Conservation (phyloP, 1,139 yeast genomes). For the Nakaseomyces nivariensis region DNA sequence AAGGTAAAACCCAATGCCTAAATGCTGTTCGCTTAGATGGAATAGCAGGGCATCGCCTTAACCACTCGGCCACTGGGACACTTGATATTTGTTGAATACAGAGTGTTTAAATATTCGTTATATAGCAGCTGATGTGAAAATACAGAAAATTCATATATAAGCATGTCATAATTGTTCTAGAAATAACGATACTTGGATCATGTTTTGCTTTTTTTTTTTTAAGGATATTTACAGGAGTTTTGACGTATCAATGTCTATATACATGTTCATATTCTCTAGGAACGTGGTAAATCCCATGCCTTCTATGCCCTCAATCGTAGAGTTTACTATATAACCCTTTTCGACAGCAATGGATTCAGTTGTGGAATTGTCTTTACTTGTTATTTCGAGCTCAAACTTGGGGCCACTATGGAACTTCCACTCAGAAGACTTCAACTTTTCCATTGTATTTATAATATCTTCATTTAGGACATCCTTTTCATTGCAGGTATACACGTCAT, state of each 20-base stretch:
- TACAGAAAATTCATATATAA: not conserved
- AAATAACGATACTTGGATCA: no score
- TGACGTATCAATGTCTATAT: not conserved
- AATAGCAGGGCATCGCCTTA: conserved; percentile 80
- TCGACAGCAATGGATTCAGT: conserved; percentile 17
- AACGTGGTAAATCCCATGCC: conserved; percentile 47
- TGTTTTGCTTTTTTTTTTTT: not conserved
- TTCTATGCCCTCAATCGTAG: conserved; percentile 10
- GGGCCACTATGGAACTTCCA: conserved; percentile 28
- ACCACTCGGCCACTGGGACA: conserved; percentile 78
- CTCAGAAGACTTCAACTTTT: conserved; percentile 16
- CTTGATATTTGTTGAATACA: not conserved
- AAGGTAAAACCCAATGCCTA: conserved; percentile 48
- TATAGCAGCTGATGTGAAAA: not conserved
- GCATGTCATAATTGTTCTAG: not conserved
- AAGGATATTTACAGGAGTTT: conserved; percentile 3
- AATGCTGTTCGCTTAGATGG: conserved; percentile 23
- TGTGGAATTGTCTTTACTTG: conserved; percentile 3
- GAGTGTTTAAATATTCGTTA: not conserved
- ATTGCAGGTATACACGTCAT: conserved; percentile 18
- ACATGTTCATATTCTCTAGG: conserved; percentile 23
- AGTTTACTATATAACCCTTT: conserved; percentile 20
- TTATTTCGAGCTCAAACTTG: conserved; percentile 17
- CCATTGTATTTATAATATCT: conserved; percentile 17
- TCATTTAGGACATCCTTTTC: conserved; percentile 14